A percentile compares a stretch with the other conserved stretches of the same genome.
Evolutionary conservation across 345 rosid species (phyloP).

Genomic region (Carallia pectinifolia): DNA sequence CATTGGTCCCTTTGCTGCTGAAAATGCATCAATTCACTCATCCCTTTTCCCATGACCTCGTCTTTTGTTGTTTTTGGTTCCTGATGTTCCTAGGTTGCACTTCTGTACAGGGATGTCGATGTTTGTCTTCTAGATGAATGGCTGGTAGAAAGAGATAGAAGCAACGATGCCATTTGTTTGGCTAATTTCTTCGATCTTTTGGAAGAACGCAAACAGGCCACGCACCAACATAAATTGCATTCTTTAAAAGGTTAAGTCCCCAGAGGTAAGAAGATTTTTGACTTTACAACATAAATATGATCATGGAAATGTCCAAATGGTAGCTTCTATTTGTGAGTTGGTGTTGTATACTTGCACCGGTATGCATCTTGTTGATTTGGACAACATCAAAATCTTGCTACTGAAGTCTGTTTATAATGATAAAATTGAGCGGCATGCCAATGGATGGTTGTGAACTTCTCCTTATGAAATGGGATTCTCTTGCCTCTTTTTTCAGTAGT

Average conservation of each 20-base stretch:
- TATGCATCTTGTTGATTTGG: too few relatives aligned
- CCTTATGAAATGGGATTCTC: too few relatives aligned
- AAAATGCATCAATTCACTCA: neutral
- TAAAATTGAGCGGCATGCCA: too few relatives aligned
- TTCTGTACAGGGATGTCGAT: slow-evolving; percentile 57
- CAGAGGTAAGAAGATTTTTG: slow-evolving; percentile 13
- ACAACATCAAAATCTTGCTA: too few relatives aligned
- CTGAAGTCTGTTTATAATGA: too few relatives aligned
- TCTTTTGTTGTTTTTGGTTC: slow-evolving; percentile 4
- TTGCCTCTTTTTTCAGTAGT: too few relatives aligned
- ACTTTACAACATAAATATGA: too few relatives aligned
- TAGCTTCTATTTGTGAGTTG: too few relatives aligned
- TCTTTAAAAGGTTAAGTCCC: slow-evolving; percentile 28
- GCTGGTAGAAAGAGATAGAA: slow-evolving; percentile 59
- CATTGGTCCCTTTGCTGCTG: neutral
- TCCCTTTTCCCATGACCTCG: neutral
- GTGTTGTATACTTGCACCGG: too few relatives aligned
- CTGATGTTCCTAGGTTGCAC: slow-evolving; percentile 4
- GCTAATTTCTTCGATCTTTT: slow-evolving; percentile 45
- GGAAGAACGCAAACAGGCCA: slow-evolving; percentile 28
- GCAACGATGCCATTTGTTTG: slow-evolving; percentile 54
- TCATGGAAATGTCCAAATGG: too few relatives aligned
- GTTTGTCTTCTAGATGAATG: slow-evolving; percentile 75
- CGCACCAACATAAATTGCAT: slow-evolving; percentile 19
- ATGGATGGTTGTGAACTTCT: too few relatives aligned